A percentile compares a stretch with the other conserved stretches of the same genome.
Conservation (phyloP, 257 asterid genomes). For the Nicotiana otophora region DNA sequence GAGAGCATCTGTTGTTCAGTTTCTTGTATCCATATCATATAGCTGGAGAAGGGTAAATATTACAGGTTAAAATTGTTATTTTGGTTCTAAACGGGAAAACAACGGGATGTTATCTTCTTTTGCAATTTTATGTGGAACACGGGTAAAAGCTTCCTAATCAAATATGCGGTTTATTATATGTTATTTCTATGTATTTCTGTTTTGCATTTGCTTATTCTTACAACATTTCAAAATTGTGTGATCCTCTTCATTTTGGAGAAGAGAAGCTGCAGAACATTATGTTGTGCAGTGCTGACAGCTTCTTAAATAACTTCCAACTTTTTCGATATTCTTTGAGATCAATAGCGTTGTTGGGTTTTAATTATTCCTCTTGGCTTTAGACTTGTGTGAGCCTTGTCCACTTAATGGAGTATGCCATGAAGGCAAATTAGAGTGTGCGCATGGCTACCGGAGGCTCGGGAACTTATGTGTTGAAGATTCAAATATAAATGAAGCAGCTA, state of each 20-base stretch:
- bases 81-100: not conserved
- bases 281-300: not conserved
- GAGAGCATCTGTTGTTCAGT: not conserved
- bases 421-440: slow-evolving; percentile 67
- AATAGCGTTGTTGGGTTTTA: slow-evolving; percentile 11
- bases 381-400: slow-evolving; percentile 78
- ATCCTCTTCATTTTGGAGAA: not conserved
- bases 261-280: not conserved
- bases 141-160: not conserved
- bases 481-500: slow-evolving; percentile 52
- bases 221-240: not conserved
- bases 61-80: not conserved
- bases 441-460: slow-evolving; percentile 60
- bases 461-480: slow-evolving; percentile 69
- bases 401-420: slow-evolving; percentile 63
- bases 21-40: not conserved
- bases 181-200: not conserved
- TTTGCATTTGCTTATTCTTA: not conserved
- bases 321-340: slow-evolving; percentile 1
- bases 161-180: not conserved
- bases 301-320: not conserved
- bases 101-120: not conserved
- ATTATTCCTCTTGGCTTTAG: slow-evolving; percentile 33
- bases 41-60: not conserved
- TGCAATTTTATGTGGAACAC: not conserved